phyloP scores from a whole-genome alignment of 257 asterid species.

The Paraleonurus japonicus region DNA sequence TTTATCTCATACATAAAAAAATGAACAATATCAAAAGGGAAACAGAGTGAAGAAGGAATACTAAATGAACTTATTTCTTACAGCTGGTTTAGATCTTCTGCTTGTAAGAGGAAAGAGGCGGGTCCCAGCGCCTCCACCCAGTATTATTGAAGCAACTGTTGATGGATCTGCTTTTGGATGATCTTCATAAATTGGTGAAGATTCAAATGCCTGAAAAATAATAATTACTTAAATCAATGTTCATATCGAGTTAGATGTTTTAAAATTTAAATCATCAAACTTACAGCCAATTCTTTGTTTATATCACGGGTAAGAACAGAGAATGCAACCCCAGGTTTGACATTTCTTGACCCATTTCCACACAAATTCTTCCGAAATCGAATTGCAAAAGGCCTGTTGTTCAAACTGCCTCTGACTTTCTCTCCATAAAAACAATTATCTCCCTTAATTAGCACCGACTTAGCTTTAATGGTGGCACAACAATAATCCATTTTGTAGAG shows the following conservation, averaged over 20 bases:
- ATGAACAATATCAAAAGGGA: no score
- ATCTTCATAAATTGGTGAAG: slow-evolving; percentile 40
- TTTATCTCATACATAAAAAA: not conserved
- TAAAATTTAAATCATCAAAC: no score
- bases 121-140: slow-evolving; percentile 97
- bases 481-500: slow-evolving; percentile 52
- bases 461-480: slow-evolving; percentile 50
- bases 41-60: not conserved
- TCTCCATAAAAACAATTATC: slow-evolving; percentile 48
- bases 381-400: slow-evolving; percentile 32
- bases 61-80: no score
- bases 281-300: slow-evolving; percentile 60
- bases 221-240: slow-evolving; percentile 16
- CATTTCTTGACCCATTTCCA: slow-evolving; percentile 27
- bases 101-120: slow-evolving; percentile 96
- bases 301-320: slow-evolving; percentile 70
- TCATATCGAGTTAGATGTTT: not conserved
- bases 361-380: slow-evolving; percentile 29
- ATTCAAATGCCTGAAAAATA: slow-evolving; percentile 54
- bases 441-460: slow-evolving; percentile 22
- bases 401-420: slow-evolving; percentile 38
- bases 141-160: slow-evolving; percentile 71
- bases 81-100: slow-evolving; percentile 94
- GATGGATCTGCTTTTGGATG: slow-evolving; percentile 62
- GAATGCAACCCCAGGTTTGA: slow-evolving; percentile 56